Conservation (phyloP, 371 early-diverging fungal species). For the Lichtheimia corymbifera region DNA sequence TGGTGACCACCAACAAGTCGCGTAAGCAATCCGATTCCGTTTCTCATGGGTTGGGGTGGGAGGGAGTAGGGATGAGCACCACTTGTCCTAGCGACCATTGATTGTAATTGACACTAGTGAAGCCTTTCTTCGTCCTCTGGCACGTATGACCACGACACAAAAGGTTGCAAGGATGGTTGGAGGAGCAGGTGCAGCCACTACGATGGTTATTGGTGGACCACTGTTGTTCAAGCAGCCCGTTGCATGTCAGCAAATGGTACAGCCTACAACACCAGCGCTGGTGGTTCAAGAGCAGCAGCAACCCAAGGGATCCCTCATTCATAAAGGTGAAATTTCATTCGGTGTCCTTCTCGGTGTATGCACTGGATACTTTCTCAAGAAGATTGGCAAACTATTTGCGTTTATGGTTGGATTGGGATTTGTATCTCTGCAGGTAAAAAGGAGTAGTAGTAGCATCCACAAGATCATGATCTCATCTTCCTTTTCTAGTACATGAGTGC, state of each 20-base stretch:
- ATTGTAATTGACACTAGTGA: too few relatives aligned
- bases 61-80: too few relatives aligned
- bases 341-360: slow-evolving; percentile 46
- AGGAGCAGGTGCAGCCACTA: neutral
- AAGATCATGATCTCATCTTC: neutral
- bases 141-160: neutral
- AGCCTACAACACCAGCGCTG: neutral
- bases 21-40: too few relatives aligned
- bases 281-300: neutral
- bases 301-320: slow-evolving; percentile 17
- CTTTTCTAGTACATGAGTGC: slow-evolving; percentile 37
- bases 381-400: slow-evolving; percentile 42
- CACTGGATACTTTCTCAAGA: slow-evolving; percentile 48
- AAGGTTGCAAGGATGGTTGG: neutral
- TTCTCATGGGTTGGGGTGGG: too few relatives aligned
- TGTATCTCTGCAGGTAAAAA: slow-evolving; percentile 44
- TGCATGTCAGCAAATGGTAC: neutral
- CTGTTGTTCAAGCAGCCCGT: neutral
- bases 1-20: too few relatives aligned
- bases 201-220: neutral
- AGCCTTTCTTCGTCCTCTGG: too few relatives aligned
- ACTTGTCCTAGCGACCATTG: too few relatives aligned
- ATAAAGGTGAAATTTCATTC: slow-evolving; percentile 45
- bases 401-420: slow-evolving; percentile 46
- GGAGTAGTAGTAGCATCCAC: neutral